These are phyloP conservation scores for Taxawa tesnikishii DNA, from an alignment of 2,329 filamentous ascomycete species.

Conservation along the genomic window DNA sequence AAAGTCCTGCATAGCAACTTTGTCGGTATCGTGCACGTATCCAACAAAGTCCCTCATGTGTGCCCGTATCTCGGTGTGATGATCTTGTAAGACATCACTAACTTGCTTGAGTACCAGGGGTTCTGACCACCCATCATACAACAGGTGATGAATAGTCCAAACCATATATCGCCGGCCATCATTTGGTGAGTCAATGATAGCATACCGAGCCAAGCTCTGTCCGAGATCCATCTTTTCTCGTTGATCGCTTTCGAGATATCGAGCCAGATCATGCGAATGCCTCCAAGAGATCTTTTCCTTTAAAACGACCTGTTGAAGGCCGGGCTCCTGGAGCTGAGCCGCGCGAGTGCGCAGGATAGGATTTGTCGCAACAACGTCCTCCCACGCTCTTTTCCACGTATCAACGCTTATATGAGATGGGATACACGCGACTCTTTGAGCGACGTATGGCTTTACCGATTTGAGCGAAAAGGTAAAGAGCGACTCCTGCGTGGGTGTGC, in stretches of 20 bases:
- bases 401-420: constrained; percentile 17
- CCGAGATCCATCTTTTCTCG: constrained; percentile 26
- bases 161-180: constrained; percentile 12
- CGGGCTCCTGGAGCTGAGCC: constrained; percentile 3
- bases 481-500: constrained; percentile 28
- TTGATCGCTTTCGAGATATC: constrained; percentile 23
- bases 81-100: constrained; percentile 3
- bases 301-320: constrained; percentile 12
- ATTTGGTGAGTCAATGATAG: constrained; percentile 14
- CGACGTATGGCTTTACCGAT: constrained; percentile 24
- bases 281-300: constrained; percentile 19
- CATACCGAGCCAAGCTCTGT: constrained; percentile 23
- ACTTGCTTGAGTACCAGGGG: constrained; percentile 21
- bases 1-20: constrained; percentile 15
- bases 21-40: constrained; percentile 15
- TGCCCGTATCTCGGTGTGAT: constrained; percentile 1
- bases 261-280: constrained; percentile 14
- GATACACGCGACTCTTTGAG: constrained; percentile 22
- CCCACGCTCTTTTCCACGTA: constrained; percentile 24
- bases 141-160: constrained; percentile 24
- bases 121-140: constrained; percentile 28
- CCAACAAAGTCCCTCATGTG: constrained; percentile 20
- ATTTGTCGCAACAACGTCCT: constrained; percentile 17
- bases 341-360: constrained; percentile 26
- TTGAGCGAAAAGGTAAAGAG: constrained; percentile 24